Base-by-base conservation (phyloP, 805 yeast genomes). In the Torulaspora microellipsoides region DNA sequence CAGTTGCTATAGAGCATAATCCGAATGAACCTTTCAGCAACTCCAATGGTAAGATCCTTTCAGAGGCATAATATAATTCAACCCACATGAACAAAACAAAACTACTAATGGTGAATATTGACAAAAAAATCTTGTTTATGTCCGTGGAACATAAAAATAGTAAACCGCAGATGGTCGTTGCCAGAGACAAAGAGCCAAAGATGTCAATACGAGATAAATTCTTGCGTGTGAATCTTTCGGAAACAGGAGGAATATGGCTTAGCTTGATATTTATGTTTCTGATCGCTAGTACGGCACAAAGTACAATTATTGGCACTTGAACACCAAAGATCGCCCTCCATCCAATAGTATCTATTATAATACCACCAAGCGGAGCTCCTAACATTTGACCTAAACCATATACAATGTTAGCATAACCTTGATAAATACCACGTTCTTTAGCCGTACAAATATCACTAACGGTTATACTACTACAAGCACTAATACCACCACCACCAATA, bases 401-500 rank as follows among this genome's bases (percentile, higher is more conserved):
- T 23, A 78, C 80, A 13, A 88, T 70, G 59, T 86, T 87, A 14
- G 87, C 89, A 49, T 84, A 68, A 1, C 96, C 96, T 63, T 88
- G 96, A 62, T 76, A 85, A 28, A 85, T 61, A 2, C 95, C 95
- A 38, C 96, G 71, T 43, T 84, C 80, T 46, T 90, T 72, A 38
- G 83, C 71, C 0, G 93, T 81, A 23, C 89, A 81, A 36, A 86
- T 68, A 62, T 88, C 96, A 23, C 86, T 78, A 53, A 83, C 75
- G 2, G 89, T 74, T 45, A 88, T 83, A 6, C 95, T 81, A 13
- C 86, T 76, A 52, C 87, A 67, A 0, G 90, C 74, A 39, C 82
- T 78, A 56, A 88, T 76, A 1, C 96, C 96, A 5, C 95, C 93
- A n/a, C 95, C 95, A 10, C 96, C 96, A 43, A 85, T 75, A 14